Evolutionary conservation across 805 yeast species (phyloP), one percentile per base, ranked within the genome.

Genomic region (Cyberlindnera samutprakarnensis): DNA sequence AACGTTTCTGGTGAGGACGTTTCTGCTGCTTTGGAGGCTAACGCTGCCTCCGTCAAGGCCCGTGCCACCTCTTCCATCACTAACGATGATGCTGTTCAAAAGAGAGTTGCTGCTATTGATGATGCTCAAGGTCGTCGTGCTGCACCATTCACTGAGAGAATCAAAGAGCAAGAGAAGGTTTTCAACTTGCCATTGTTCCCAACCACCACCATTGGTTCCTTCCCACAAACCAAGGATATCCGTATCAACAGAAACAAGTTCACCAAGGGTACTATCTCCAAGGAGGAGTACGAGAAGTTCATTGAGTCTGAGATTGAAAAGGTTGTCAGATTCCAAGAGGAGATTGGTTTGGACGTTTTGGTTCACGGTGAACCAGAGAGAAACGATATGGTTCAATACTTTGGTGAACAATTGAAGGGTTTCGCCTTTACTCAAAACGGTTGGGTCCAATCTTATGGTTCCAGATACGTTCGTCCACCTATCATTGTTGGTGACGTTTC

Each of bases 361-460:
- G 99, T 92, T 49, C 98, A 92, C 70, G 99, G 99, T 75, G 99
- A 92, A 75, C 98, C 99, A 68, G 98, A 92, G 79, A 84, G 99
- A 79, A 92, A 92, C 74, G 99, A 92, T 74, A 92, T 92, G 99
- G 98, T 92, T 58, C 98, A 92, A 76, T 92, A 90, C 81, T 92
- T 92, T 51, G 99, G 98, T 75, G 98, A 92, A 75, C 87, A 86
- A 75, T 75, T 92, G 64, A 82, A 84, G 61, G 99, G 99, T 68
- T 92, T 83, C 64, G 95, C 95, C 53, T 92, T 92, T 79, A 92
- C 98, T 68, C 72, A 83, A 53, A 86, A 86, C 77, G 99, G 99
- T 69, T 92, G 99, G 99, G 99, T 92, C 57, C 99, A 92, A 77
- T 92, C 98, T 51, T 92, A 90, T 68, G 99, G 99, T 76, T 88